Base-by-base conservation (phyloP, 352 stramenopile species). In the Globisporangium okanoganense region DNA sequence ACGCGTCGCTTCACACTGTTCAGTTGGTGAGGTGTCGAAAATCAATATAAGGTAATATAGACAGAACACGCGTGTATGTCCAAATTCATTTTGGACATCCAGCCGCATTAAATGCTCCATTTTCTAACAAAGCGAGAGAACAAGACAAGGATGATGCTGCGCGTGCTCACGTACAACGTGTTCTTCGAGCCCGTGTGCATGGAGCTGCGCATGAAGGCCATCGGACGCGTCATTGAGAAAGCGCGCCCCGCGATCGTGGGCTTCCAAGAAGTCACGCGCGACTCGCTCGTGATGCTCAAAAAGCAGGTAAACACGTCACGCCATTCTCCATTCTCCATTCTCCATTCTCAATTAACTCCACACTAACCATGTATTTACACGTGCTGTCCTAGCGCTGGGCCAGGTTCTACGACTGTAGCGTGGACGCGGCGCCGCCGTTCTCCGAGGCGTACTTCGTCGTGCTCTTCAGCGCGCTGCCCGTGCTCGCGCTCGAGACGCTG, bases 371-470 rank as follows among this genome's bases (percentile, higher is more conserved):
- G n/a, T n/a, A n/a, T n/a, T n/a, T n/a, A n/a, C n/a, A 20, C 9
- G 44, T 51, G 12, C 24, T 18, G 16, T 56, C 20, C 10, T 29
- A 92, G 66, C 59, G 62, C 18, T 93, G 83, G 83, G 66, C 72
- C 5, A 64, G 66, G 56, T 91, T 76, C 70, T 93, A 93, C 56
- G 83, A 93, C 74, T 93, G 83, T 72, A 93, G 83, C 36, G 56
- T 82, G 44, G 81, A 93, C 61, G 74, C 70, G 10, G 79, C 75
- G 20, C 76, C 62, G n/a, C 83, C 83, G 1, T 86, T 87, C 47
- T 85, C 84, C 9, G 74, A 86, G 40, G 70, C 83, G 7, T 93
- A 93, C 66, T 93, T 90, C 43, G 81, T 90, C 50, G 78, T 79
- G 44, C 71, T 93, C 22, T 93, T 93, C 61, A 90, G 79, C 58